Conservation (phyloP, 305 asterid species). For the Ilex paraguariensis region DNA sequence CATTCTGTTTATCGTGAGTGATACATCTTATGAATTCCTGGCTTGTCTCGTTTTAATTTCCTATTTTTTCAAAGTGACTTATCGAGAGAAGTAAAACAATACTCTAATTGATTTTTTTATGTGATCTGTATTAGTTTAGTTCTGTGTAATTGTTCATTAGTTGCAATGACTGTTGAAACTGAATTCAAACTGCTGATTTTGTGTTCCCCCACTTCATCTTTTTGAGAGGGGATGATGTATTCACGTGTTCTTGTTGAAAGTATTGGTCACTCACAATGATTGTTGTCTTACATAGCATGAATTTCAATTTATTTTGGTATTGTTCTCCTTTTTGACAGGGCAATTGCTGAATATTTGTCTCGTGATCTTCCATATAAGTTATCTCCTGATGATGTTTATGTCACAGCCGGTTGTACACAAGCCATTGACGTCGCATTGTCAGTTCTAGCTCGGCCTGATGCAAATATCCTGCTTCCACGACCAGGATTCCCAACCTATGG, state of each 20-base stretch:
- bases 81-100: too few species aligned
- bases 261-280: too few species aligned
- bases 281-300: background rate
- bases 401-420: conserved; percentile 70
- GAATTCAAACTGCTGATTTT: background rate
- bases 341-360: conserved; percentile 69
- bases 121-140: background rate
- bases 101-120: too few species aligned
- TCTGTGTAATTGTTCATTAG: background rate
- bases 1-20: too few species aligned
- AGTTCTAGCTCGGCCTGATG: conserved; percentile 58
- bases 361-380: conserved; percentile 61
- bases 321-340: conserved; percentile 35
- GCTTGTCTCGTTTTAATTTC: too few species aligned
- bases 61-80: too few species aligned
- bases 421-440: conserved; percentile 59
- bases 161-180: background rate
- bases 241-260: background rate
- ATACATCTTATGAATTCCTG: too few species aligned
- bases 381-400: conserved; percentile 55
- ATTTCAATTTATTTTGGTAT: background rate
- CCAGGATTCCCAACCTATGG: conserved; percentile 84
- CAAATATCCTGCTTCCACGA: conserved; percentile 73
- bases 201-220: background rate
- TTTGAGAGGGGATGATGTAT: background rate